Percentiles rank a stretch among this genome's conserved stretches.
Evolutionary conservation across 2,329 filamentous ascomycete genomes (phyloP).

Genomic region (Blumeria graminis): DNA sequence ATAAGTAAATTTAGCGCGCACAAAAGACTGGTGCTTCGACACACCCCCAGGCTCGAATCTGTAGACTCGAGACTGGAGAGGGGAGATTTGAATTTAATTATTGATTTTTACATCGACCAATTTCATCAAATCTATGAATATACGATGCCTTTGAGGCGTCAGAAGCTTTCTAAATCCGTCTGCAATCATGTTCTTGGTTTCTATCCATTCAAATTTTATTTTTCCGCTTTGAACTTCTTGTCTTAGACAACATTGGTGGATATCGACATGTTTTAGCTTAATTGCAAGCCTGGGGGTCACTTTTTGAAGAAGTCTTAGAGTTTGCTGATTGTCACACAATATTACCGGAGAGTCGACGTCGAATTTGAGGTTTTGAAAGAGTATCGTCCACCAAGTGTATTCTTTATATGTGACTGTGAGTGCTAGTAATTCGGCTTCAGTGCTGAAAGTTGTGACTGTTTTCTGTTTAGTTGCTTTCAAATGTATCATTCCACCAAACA

Average conservation of each 20-base stretch:
- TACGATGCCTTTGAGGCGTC: background rate
- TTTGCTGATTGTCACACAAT: background rate
- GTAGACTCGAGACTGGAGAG: background rate
- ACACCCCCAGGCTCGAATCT: too few species aligned
- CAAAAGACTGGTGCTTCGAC: too few species aligned
- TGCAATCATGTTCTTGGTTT: background rate
- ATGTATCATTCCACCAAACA: background rate
- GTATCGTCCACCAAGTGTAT: too few species aligned
- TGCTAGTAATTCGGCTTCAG: too few species aligned
- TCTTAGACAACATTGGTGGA: constrained; percentile 5
- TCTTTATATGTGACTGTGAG: too few species aligned
- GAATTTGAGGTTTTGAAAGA: too few species aligned
- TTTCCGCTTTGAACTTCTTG: background rate
- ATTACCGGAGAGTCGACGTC: too few species aligned
- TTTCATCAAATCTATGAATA: background rate
- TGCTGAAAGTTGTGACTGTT: background rate
- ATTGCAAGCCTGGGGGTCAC: constrained; percentile 4
- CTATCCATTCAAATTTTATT: background rate
- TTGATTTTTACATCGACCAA: background rate
- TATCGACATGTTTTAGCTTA: constrained; percentile 10
- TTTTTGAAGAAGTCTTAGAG: constrained; percentile 4
- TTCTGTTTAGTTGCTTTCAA: background rate
- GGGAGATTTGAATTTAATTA: background rate
- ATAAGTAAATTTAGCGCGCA: too few species aligned
- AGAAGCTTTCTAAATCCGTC: background rate